A percentile compares a stretch with the other conserved stretches of the same genome.
phyloP scores from a whole-genome alignment of 2,329 filamentous ascomycete species.

The Stemphylium lycopersici region DNA sequence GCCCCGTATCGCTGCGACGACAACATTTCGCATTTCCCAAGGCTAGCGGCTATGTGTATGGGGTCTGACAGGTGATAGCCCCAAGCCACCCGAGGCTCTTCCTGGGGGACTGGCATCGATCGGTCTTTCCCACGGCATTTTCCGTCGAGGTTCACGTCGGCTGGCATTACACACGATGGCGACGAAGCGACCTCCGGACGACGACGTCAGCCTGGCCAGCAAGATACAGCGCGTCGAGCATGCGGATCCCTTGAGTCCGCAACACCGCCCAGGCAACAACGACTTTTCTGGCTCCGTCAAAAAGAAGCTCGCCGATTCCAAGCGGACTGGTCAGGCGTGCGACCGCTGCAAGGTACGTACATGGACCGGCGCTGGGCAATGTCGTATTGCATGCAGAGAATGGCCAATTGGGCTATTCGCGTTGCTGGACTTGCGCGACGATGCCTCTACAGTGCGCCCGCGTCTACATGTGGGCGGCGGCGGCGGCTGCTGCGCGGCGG shows the following conservation, averaged over 20 bases:
- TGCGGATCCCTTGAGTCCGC: constrained; percentile 23
- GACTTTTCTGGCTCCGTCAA: constrained; percentile 51
- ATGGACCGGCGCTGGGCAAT: background rate
- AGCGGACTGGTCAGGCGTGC: constrained; percentile 81
- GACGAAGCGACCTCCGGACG: constrained; percentile 33
- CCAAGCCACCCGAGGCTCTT: constrained; percentile 21
- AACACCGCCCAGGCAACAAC: constrained; percentile 26
- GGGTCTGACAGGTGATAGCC: constrained; percentile 16
- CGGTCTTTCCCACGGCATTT: constrained; percentile 14
- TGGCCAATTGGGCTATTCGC: too few species aligned
- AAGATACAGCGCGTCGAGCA: constrained; percentile 48
- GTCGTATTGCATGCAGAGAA: too few species aligned
- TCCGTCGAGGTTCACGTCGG: constrained; percentile 14
- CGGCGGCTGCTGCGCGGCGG: too few species aligned
- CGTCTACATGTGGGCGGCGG: too few species aligned
- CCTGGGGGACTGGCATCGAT: constrained; percentile 15
- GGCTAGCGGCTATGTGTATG: constrained; percentile 13
- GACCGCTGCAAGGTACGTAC: constrained; percentile 78
- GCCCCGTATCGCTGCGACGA: background rate
- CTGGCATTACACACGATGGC: constrained; percentile 29
- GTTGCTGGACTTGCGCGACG: too few species aligned
- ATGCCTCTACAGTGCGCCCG: too few species aligned
- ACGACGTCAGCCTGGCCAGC: constrained; percentile 22
- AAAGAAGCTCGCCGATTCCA: constrained; percentile 61
- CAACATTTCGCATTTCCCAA: constrained; percentile 1